A percentile compares a stretch with the other conserved stretches of the same genome.
These are phyloP conservation scores for Trypanosomatidae sp. DNA, from an alignment of 208 protist species.

Conservation along the genomic window DNA sequence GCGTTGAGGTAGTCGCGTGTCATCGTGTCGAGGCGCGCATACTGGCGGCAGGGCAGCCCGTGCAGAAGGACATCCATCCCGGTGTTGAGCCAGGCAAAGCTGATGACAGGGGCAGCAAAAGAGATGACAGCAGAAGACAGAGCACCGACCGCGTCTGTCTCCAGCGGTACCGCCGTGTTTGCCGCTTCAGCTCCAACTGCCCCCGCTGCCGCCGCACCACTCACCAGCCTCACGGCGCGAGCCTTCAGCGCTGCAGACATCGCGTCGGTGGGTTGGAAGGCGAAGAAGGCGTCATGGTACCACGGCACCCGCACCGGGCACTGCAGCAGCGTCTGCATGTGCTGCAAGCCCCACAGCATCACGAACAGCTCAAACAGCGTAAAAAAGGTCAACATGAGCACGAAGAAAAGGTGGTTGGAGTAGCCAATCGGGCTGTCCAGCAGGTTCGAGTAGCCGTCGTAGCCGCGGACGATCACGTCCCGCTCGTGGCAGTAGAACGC, in stretches of 20 bases:
- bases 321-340: slow-evolving; percentile 29
- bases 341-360: slow-evolving; percentile 44
- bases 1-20: slow-evolving; percentile 13
- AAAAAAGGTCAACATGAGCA: slow-evolving; percentile 53
- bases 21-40: slow-evolving; percentile 10
- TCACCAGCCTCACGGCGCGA: too few species aligned
- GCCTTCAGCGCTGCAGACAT: slow-evolving; percentile 1
- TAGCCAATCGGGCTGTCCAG: slow-evolving; percentile 68
- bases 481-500: slow-evolving; percentile 79
- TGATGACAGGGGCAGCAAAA: slow-evolving; percentile 16
- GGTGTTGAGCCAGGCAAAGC: slow-evolving; percentile 36
- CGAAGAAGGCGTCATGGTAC: slow-evolving; percentile 31
- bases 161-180: not conserved
- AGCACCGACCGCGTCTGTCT: not conserved
- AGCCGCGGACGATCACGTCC: slow-evolving; percentile 63
- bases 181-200: too few species aligned
- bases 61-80: slow-evolving; percentile 42
- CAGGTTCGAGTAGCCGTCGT: slow-evolving; percentile 71
- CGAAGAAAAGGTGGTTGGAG: slow-evolving; percentile 64
- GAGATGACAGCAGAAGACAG: too few species aligned
- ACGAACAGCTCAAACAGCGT: slow-evolving; percentile 46
- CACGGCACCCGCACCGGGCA: slow-evolving; percentile 21
- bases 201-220: too few species aligned
- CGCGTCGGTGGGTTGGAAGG: slow-evolving; percentile 13
- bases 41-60: slow-evolving; percentile 58